phyloP scores from a whole-genome alignment of 352 stramenopile genomes.

The Pythium oligandrum region DNA sequence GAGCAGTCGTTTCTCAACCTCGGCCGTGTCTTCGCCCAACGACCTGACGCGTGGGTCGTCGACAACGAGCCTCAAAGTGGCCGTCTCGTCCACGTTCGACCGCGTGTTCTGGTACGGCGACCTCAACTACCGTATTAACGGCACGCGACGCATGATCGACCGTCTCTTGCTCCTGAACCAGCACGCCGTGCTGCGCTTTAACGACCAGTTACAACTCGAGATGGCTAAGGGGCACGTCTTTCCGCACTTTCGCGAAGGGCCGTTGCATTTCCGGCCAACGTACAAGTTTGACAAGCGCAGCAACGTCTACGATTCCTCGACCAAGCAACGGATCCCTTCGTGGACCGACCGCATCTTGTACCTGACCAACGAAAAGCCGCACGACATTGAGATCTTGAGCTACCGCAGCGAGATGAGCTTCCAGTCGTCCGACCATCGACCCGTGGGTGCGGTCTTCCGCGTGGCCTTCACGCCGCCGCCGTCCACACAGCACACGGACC shows the following conservation, averaged over 20 bases:
- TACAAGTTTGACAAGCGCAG: conserved; percentile 96
- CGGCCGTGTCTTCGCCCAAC: conserved; percentile 1
- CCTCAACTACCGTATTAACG: conserved; percentile 94
- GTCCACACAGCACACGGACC: neutral
- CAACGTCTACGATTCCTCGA: conserved; percentile 91
- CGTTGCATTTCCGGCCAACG: conserved; percentile 90
- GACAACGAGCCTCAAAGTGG: neutral
- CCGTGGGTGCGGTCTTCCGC: conserved; percentile 54
- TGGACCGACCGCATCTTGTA: conserved; percentile 96
- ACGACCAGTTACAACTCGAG: conserved; percentile 90
- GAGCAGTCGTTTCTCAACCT: conserved; percentile 18
- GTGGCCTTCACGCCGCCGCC: neutral
- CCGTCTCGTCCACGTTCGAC: conserved; percentile 71
- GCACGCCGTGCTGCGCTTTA: conserved; percentile 73
- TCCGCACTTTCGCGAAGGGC: conserved; percentile 85
- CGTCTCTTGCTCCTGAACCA: conserved; percentile 61
- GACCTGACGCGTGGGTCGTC: neutral
- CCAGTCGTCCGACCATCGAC: conserved; percentile 70
- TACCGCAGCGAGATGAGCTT: conserved; percentile 69
- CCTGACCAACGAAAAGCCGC: conserved; percentile 42
- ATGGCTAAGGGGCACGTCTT: conserved; percentile 85
- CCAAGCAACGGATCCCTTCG: conserved; percentile 93
- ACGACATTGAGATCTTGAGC: conserved; percentile 50
- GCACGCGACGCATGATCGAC: conserved; percentile 87
- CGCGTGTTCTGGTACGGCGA: conserved; percentile 93